Evolutionary conservation across 2,329 filamentous ascomycete species (phyloP).

Genomic region (Pseudogymnoascus sp.): DNA sequence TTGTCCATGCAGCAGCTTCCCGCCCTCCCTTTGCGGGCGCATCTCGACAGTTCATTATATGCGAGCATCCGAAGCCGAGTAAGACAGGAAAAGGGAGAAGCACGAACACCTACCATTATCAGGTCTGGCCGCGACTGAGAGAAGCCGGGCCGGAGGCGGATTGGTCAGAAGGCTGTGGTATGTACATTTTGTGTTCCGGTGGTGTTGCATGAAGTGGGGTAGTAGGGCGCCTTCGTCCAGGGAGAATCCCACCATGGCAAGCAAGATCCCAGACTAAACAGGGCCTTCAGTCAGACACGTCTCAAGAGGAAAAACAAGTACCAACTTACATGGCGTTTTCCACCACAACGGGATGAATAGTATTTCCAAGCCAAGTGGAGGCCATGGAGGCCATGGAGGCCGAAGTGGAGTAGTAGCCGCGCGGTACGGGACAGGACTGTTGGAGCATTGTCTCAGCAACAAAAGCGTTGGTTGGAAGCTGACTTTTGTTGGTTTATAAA

Average conservation of each 20-base stretch:
- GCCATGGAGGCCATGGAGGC: background rate
- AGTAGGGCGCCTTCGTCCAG: background rate
- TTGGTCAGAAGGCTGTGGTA: background rate
- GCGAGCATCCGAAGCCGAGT: background rate
- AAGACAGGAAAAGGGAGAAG: background rate
- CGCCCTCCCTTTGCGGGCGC: background rate
- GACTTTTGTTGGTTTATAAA: background rate
- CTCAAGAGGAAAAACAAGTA: background rate
- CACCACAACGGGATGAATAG: background rate
- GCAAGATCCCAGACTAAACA: background rate
- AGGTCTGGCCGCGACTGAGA: background rate
- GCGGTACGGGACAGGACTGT: background rate
- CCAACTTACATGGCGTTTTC: background rate
- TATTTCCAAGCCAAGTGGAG: background rate
- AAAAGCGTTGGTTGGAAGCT: background rate
- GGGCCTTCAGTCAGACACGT: conserved; percentile 1
- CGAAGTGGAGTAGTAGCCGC: background rate
- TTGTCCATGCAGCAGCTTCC: background rate
- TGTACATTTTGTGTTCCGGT: background rate
- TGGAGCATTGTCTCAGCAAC: background rate
- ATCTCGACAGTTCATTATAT: background rate
- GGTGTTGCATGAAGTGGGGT: conserved; percentile 4
- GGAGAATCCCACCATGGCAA: background rate
- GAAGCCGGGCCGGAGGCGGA: background rate
- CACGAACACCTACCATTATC: conserved; percentile 2